Evolutionary conservation across 768 basidiomycete species (phyloP), one percentile per base, ranked within the genome.

Genomic region (Fistulinella prunicolor): DNA sequence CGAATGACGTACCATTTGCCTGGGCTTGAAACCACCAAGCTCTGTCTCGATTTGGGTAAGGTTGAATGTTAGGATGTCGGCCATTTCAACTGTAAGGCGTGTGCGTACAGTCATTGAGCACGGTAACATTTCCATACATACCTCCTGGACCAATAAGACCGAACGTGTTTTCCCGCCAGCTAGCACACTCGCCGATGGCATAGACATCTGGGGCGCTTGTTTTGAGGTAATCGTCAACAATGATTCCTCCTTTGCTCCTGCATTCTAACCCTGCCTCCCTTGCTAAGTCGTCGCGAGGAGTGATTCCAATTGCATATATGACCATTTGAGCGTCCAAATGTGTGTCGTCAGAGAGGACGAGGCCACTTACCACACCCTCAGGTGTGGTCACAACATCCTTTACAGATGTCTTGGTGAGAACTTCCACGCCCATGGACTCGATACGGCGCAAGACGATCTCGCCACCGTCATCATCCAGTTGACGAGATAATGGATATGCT

Each of bases 171-270:
- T 74, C 77, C 44, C 67, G 72, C 84, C 84, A 89, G 40, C 71
- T 74, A 1, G 85, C 85, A 59, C 87, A 89, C 63, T 88, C 87
- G 5, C 87, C 87, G 40, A 89, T 82, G 6, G 86, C 86, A 53
- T 79, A 88, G 6, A 87, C 76, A 43, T 81, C 78, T 34, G 74
- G 58, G 1, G 73, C 76, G 9, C 75, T 81, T 1, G 85, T 87
- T 57, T 70, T 62, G 39, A 88, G 65, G 43, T 69, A 65, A 47
- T 85, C 81, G 24, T 76, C 71, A 8, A 87, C 80, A 4, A 74
- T 58, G 51, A 89, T 73, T 0, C 86, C 86, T 6, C 82, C 80
- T 17, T 71, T 70, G 1, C 65, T 42, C 37, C 71, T 61, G 44
- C 76, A 77, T 41, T 70, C 56, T 51, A 89, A 77, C 4, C 82